Conservation (phyloP, 164 flowering plant species). For the Magnolia kwangsiensis region DNA sequence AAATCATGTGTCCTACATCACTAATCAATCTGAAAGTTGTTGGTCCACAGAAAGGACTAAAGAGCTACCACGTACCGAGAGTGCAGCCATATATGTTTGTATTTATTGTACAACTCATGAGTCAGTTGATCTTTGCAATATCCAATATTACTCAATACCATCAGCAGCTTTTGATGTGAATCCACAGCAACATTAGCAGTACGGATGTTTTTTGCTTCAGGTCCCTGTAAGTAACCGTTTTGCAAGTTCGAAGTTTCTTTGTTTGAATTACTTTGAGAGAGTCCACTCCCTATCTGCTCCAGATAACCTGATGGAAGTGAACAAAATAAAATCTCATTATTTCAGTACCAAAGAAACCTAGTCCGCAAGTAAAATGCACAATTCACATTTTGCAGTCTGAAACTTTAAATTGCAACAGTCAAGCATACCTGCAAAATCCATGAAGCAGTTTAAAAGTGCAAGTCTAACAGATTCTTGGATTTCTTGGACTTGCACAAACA, state of each 20-base stretch:
- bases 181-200: conserved; percentile 55
- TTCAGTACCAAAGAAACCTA: conserved; percentile 4
- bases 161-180: conserved; percentile 70
- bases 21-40: background rate
- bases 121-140: conserved; percentile 96
- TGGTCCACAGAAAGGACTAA: background rate
- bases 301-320: conserved; percentile 57
- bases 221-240: conserved; percentile 58
- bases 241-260: conserved; percentile 43
- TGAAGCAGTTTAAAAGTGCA: conserved; percentile 81
- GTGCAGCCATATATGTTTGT: conserved; percentile 72
- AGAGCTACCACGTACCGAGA: conserved; percentile 42
- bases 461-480: conserved; percentile 83
- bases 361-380: background rate
- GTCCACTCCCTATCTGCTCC: conserved; percentile 71
- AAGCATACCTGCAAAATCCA: conserved; percentile 87
- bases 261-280: conserved; percentile 44
- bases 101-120: conserved; percentile 72
- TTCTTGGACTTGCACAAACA: conserved; percentile 72
- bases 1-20: no score
- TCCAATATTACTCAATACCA: conserved; percentile 92
- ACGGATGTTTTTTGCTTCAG: conserved; percentile 43
- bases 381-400: background rate
- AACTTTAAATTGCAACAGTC: conserved; percentile 2
- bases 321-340: conserved; percentile 8